Conservation (phyloP, 331 rosid species). For the Cydonia oblonga region DNA sequence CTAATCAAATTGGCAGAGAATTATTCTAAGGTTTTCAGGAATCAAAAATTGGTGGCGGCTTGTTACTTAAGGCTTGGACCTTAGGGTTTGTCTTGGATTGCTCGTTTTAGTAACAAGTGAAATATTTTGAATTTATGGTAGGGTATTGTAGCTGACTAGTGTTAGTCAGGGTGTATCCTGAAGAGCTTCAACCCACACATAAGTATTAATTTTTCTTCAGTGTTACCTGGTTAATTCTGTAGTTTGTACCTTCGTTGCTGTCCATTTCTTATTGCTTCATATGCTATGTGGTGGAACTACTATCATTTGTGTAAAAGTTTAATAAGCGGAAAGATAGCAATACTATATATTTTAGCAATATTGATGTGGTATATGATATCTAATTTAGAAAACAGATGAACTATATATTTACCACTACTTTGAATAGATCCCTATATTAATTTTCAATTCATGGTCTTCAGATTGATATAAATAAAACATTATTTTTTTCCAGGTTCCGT, state of each 20-base stretch:
- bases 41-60: not conserved
- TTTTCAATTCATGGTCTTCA: not conserved
- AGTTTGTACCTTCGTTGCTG: not conserved
- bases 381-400: not conserved
- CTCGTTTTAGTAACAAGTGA: not conserved
- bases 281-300: not conserved
- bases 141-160: no score
- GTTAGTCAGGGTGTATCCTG: not conserved
- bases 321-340: not conserved
- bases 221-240: not conserved
- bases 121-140: no score
- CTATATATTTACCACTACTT: not conserved
- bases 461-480: not conserved
- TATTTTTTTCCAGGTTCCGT: not conserved
- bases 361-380: not conserved
- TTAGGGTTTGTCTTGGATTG: not conserved
- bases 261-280: not conserved
- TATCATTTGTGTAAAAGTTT: not conserved
- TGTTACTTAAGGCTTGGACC: not conserved
- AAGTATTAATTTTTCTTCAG: not conserved
- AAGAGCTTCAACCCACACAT: not conserved
- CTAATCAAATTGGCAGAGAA: not conserved
- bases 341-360: not conserved
- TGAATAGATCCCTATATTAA: not conserved
- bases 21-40: not conserved